Conservation (phyloP, 768 basidiomycete genomes). For the Postia placenta region DNA sequence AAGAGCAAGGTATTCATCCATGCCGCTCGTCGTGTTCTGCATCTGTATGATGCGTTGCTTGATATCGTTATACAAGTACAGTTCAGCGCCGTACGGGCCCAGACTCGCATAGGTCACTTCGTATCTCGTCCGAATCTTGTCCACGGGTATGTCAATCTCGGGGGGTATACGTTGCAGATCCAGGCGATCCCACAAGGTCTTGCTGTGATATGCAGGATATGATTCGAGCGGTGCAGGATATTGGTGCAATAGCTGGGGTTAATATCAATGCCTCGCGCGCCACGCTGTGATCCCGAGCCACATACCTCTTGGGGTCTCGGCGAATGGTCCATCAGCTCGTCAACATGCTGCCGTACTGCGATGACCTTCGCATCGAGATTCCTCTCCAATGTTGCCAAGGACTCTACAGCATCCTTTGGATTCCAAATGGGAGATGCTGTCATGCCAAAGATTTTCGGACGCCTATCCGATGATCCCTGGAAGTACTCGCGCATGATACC, state of each 20-base stretch:
- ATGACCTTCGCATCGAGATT: slow-evolving; percentile 73
- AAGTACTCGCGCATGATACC: slow-evolving; percentile 56
- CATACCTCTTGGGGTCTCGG: slow-evolving; percentile 64
- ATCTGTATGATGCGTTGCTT: slow-evolving; percentile 41
- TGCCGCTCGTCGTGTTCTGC: slow-evolving; percentile 21
- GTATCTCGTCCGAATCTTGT: slow-evolving; percentile 59
- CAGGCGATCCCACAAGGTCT: slow-evolving; percentile 49
- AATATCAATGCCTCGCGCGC: no score
- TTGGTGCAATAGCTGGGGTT: slow-evolving; percentile 46
- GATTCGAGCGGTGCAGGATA: slow-evolving; percentile 46
- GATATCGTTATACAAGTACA: slow-evolving; percentile 61
- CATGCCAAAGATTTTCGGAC: slow-evolving; percentile 91
- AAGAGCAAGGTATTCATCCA: slow-evolving; percentile 18
- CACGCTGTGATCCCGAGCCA: no score
- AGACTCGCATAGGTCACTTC: slow-evolving; percentile 53
- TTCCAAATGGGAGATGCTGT: slow-evolving; percentile 90
- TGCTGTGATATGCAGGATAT: slow-evolving; percentile 49
- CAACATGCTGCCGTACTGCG: slow-evolving; percentile 62
- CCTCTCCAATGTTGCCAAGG: slow-evolving; percentile 56
- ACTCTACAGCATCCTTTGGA: slow-evolving; percentile 56
- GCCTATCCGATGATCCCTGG: slow-evolving; percentile 30
- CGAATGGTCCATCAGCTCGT: slow-evolving; percentile 57
- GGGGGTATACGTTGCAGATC: slow-evolving; percentile 29
- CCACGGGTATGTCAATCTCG: slow-evolving; percentile 45
- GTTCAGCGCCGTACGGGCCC: slow-evolving; percentile 70